Evolutionary conservation across 108 stramenopile genomes (phyloP), one percentile per base, ranked within the genome.

Genomic region (Cyclotella sp.): DNA sequence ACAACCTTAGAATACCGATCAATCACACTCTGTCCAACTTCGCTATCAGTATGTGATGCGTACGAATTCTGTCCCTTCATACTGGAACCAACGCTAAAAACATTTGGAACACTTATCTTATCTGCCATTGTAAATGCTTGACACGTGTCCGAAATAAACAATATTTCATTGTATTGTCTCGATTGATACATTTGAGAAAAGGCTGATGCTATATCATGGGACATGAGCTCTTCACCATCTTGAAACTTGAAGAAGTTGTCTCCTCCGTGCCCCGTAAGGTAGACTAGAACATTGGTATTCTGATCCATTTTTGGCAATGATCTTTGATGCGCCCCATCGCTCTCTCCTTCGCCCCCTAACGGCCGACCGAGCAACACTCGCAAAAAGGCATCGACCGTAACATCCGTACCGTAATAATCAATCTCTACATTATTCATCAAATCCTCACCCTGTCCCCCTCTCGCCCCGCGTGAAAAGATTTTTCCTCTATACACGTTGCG

Each of bases 211-310:
- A 97, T 67, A 72, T 97, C 96, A 59, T 88, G 63, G 2, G 94
- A 82, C 74, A 85, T 92, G 27, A 98, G 57, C 77, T 98, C 98
- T 77, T 98, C 97, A 26, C 82, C 84, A 85, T 99, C 97, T 78
- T 98, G 97, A 72, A 99, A 98, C 82, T 97, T 97, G 77, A 98
- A 93, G 76, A 98, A 98, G 72, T 81, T 91, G 81, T 98, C 95
- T 15, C 98, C 98, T 11, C 98, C 98, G 75, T 99, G 98, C 22
- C 98, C 98, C 44, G 97, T 95, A 68, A 97, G 72, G 75, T 92
- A 98, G 15, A 98, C 83, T 14, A 99, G 47, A 15, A 98, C 49
- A 78, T 90, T 83, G 40, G 87, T 87, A 67, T 87, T 55, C 46
- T 75, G 64, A 59, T 89, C 80, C 19, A 83, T 68, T n/a, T 77